Evolutionary conservation across 805 yeast species (phyloP).

Genomic region (Schwanniomyces occidentalis): DNA sequence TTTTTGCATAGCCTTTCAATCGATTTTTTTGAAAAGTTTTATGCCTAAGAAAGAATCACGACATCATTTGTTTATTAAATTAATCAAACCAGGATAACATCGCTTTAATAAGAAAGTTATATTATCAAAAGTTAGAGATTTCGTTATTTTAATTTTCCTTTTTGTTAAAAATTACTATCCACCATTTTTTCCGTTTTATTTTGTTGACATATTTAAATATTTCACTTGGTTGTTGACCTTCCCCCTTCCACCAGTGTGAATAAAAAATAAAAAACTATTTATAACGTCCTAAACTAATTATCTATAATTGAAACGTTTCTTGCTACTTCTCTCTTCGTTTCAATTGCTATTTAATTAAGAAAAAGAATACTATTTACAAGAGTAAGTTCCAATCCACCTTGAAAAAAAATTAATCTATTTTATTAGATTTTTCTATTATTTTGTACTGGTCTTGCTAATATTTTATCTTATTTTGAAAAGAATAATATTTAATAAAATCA

Average conservation of each 20-base stretch:
- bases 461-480: too few relatives aligned
- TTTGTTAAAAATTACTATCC: conserved; percentile 9
- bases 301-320: conserved; percentile 40
- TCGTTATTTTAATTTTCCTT: background rate
- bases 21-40: conserved; percentile 18
- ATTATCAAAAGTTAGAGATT: background rate
- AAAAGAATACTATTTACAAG: conserved; percentile 20
- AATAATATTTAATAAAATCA: conserved; percentile 1
- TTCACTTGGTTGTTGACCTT: conserved; percentile 38
- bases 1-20: conserved; percentile 8
- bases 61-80: conserved; percentile 30
- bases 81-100: conserved; percentile 48
- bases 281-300: conserved; percentile 6
- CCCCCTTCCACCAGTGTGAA: conserved; percentile 35
- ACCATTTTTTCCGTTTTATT: conserved; percentile 14
- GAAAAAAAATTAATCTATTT: conserved; percentile 11
- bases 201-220: conserved; percentile 17
- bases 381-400: conserved; percentile 44
- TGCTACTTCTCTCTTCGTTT: conserved; percentile 51
- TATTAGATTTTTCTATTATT: too few relatives aligned
- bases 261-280: conserved; percentile 8
- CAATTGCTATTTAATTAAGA: conserved; percentile 22
- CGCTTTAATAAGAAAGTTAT: background rate
- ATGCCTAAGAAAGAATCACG: conserved; percentile 49
- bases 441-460: too few relatives aligned